A percentile compares a stretch with the other conserved stretches of the same genome.
Evolutionary conservation across 2,329 filamentous ascomycete genomes (phyloP).

Genomic region (Neofusicoccum sp.): DNA sequence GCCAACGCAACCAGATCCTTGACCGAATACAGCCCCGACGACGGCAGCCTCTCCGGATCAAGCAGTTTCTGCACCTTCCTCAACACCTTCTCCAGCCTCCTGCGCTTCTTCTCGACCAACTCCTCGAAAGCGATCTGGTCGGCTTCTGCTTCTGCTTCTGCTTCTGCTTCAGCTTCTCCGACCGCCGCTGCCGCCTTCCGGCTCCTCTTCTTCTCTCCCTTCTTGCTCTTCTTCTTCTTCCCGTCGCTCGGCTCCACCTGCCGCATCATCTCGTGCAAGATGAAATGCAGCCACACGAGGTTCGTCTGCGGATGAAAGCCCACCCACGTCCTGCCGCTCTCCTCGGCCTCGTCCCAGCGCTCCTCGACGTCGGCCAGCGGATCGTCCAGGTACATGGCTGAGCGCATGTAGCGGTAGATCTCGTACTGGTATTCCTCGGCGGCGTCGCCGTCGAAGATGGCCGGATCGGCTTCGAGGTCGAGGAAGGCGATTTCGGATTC

Average conservation of each 20-base stretch:
- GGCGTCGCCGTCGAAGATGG: constrained; percentile 48
- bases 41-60: constrained; percentile 36
- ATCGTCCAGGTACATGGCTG: constrained; percentile 44
- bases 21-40: constrained; percentile 28
- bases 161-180: constrained; percentile 37
- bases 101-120: constrained; percentile 34
- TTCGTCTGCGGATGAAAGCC: constrained; percentile 61
- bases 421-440: constrained; percentile 55
- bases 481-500: constrained; percentile 41
- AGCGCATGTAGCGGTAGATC: constrained; percentile 55
- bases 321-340: constrained; percentile 43
- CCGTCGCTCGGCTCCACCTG: constrained; percentile 26
- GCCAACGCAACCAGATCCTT: constrained; percentile 36
- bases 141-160: background rate
- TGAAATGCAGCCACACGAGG: constrained; percentile 61
- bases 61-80: constrained; percentile 37
- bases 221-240: background rate
- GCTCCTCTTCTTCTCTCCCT: constrained; percentile 19
- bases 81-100: constrained; percentile 38
- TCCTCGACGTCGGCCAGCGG: constrained; percentile 39
- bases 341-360: constrained; percentile 21
- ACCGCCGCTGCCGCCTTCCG: constrained; percentile 45
- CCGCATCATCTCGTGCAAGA: constrained; percentile 56
- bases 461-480: constrained; percentile 45
- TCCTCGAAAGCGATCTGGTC: constrained; percentile 22